Base-by-base conservation (phyloP, 257 asterid species). In the Penstemon davidsonii region DNA sequence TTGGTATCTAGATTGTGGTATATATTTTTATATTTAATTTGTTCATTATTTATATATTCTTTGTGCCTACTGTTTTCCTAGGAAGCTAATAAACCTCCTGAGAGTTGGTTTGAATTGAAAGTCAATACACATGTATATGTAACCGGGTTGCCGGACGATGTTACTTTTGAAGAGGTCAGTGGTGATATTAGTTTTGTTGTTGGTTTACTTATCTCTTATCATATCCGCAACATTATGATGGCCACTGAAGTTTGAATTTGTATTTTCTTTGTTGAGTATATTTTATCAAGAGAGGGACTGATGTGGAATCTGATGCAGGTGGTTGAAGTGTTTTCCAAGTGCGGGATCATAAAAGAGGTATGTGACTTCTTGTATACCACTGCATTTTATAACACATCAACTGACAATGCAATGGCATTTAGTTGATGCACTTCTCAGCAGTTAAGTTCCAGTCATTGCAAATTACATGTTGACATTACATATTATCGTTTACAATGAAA, bases 61-160 rank as follows among this genome's bases (percentile, higher is more conserved):
- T 15, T 59, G 69, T 59, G 72, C 15, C 51, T 41, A 7, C 59
- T 62, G 38, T 15, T 55, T 57, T 55, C 59, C 38, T 77, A 91
- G 99, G 99, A 94, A 91, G 87, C 96, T 44, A 87, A 94, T 81
- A 85, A 88, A 75, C 96, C 99, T 66, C 99, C 99, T 19, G 96
- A 88, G 64, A 76, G 92, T 79, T 94, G 99, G 99, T 94, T 94
- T 42, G 97, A 94, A 74, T 80, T 91, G 82, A 94, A 94, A 83
- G 97, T 94, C 45, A 94, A 94, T 75, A 94, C 99, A 7, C 96
- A 91, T 80, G 93, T 94, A n/a, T 94, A 94, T 57, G 82, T 94
- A 6, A 91, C 89, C 1, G 99, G 99, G 60, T 86, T 94, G 88
- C 99, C 99, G 6, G 96, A 91, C 4, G 97, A 94, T 79, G 96